phyloP scores from a whole-genome alignment of 352 stramenopile genomes.

The Bremia lactucae region DNA sequence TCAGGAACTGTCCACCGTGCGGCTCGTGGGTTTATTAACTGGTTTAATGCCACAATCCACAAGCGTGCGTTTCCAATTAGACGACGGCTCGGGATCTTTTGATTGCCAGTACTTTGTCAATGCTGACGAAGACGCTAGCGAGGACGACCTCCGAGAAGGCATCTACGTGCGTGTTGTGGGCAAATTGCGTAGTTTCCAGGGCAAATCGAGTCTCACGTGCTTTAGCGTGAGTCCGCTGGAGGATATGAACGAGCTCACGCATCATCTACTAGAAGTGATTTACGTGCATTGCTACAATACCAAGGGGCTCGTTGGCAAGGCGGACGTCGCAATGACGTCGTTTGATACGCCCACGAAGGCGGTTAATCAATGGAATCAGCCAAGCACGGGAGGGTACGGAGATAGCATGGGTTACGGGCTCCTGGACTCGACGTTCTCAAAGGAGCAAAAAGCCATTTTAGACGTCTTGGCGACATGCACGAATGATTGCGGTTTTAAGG shows the following conservation, averaged over 20 bases:
- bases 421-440: slow-evolving; percentile 69
- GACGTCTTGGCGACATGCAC: slow-evolving; percentile 61
- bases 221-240: slow-evolving; percentile 79
- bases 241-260: slow-evolving; percentile 91
- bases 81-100: slow-evolving; percentile 90
- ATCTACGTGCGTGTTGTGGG: slow-evolving; percentile 88
- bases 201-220: slow-evolving; percentile 78
- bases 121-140: slow-evolving; percentile 67
- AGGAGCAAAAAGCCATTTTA: slow-evolving; percentile 70
- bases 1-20: slow-evolving; percentile 80
- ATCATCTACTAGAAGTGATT: slow-evolving; percentile 92
- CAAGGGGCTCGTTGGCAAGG: slow-evolving; percentile 29
- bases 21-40: slow-evolving; percentile 82
- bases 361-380: slow-evolving; percentile 17
- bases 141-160: slow-evolving; percentile 56
- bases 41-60: slow-evolving; percentile 75
- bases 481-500: slow-evolving; percentile 64
- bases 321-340: slow-evolving; percentile 17
- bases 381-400: slow-evolving; percentile 12
- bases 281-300: slow-evolving; percentile 85
- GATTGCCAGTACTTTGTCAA: slow-evolving; percentile 89
- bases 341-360: slow-evolving; percentile 35
- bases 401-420: slow-evolving; percentile 45
- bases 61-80: slow-evolving; percentile 87
- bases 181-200: slow-evolving; percentile 88